phyloP scores from a whole-genome alignment of 2,329 filamentous ascomycete genomes.

The Mycosphaerella sp. region DNA sequence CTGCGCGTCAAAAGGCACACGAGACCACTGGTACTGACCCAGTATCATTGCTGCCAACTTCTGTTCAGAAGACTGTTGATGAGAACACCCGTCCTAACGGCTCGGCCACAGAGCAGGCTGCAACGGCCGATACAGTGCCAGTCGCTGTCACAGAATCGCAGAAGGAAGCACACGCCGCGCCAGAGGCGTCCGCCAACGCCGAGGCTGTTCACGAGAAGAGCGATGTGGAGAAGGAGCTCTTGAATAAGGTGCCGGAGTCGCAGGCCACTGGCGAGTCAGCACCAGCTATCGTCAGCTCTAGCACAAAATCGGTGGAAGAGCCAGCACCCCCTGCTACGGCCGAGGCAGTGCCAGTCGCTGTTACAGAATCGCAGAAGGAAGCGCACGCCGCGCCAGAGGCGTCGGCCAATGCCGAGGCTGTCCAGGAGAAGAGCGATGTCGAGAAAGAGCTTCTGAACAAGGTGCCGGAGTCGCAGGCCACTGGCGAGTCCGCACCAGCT shows the following conservation, averaged over 20 bases:
- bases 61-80: conserved; percentile 44
- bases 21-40: conserved; percentile 45
- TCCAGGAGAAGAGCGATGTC: conserved; percentile 67
- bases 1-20: conserved; percentile 37
- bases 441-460: conserved; percentile 68
- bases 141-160: conserved; percentile 29
- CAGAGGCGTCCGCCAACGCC: conserved; percentile 65
- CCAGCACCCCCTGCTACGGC: conserved; percentile 4
- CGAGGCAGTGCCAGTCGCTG: background rate
- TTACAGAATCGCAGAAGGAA: conserved; percentile 25
- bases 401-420: conserved; percentile 59
- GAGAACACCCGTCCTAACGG: conserved; percentile 20
- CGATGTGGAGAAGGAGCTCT: conserved; percentile 65
- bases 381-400: conserved; percentile 58
- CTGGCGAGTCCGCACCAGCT: conserved; percentile 43
- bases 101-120: conserved; percentile 3
- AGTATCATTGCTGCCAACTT: conserved; percentile 34
- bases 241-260: conserved; percentile 50
- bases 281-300: conserved; percentile 36
- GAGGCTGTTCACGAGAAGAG: conserved; percentile 69
- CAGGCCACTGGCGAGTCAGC: conserved; percentile 43
- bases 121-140: conserved; percentile 22
- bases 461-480: conserved; percentile 38
- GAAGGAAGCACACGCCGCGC: conserved; percentile 40
- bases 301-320: conserved; percentile 24